These are phyloP conservation scores for Prototheca stagnorum DNA, from an alignment of 163 green algal species.

Conservation along the genomic window DNA sequence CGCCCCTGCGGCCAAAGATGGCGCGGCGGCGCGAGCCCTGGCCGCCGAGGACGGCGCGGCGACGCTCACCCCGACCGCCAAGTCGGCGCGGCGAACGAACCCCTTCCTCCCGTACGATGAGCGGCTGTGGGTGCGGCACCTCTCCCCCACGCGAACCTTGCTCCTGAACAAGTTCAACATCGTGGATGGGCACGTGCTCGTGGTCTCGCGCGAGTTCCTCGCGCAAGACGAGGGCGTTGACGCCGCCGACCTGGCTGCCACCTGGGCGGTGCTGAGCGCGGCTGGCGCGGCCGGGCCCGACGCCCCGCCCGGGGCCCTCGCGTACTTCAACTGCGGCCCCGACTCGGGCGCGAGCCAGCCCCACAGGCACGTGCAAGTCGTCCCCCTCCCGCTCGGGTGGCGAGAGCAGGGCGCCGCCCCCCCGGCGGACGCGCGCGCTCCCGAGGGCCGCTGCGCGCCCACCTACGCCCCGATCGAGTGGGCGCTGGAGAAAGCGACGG, in stretches of 20 bases:
- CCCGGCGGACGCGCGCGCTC: too few relatives aligned
- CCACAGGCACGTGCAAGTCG: conserved; percentile 78
- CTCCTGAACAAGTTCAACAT: conserved; percentile 94
- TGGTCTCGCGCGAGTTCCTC: conserved; percentile 61
- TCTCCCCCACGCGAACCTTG: conserved; percentile 51
- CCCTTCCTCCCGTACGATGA: conserved; percentile 67
- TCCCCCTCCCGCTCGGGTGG: conserved; percentile 48
- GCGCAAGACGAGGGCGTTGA: conserved; percentile 41
- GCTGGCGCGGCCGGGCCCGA: background rate
- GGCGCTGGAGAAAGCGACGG: conserved; percentile 2
- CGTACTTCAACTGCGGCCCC: conserved; percentile 74
- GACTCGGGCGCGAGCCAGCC: conserved; percentile 62
- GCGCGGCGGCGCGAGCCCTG: too few relatives aligned
- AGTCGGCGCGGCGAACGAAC: conserved; percentile 22
- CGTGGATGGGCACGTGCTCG: conserved; percentile 52
- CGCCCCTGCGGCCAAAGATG: too few relatives aligned
- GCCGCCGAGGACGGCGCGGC: too few relatives aligned
- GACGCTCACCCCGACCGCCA: background rate
- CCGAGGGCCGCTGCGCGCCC: too few relatives aligned
- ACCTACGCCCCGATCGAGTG: conserved; percentile 4
- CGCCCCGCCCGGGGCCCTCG: conserved; percentile 44
- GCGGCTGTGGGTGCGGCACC: conserved; percentile 38
- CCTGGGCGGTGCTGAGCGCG: conserved; percentile 25
- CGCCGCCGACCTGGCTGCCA: conserved; percentile 36
- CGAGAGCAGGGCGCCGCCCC: background rate